Conservation (phyloP, 1,139 yeast genomes). For the Torulaspora pretoriensis region DNA sequence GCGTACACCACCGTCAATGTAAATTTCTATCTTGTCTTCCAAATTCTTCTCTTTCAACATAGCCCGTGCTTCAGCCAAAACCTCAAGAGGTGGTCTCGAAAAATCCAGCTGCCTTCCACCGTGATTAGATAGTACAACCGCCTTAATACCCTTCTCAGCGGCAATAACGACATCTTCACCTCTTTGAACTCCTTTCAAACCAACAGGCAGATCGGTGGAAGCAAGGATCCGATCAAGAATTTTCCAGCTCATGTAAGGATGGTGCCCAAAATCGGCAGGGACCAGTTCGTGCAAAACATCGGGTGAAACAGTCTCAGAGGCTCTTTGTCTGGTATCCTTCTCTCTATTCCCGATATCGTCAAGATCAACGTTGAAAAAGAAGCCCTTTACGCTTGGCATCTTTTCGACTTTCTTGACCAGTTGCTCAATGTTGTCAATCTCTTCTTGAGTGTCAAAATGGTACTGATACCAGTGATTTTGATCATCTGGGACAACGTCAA, state of each 20-base stretch:
- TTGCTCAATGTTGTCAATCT: constrained; percentile 43
- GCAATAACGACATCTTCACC: constrained; percentile 69
- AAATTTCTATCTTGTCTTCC: constrained; percentile 45
- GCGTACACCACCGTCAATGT: constrained; percentile 55
- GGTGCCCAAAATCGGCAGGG: background rate
- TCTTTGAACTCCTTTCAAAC: constrained; percentile 64
- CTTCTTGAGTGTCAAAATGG: constrained; percentile 57
- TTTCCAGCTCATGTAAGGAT: constrained; percentile 42
- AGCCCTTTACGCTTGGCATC: constrained; percentile 66
- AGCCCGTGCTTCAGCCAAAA: constrained; percentile 60
- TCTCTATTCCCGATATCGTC: constrained; percentile 91
- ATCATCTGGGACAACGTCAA: constrained; percentile 48
- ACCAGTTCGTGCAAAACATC: constrained; percentile 52
- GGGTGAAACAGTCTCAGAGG: constrained; percentile 59
- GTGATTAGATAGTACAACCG: constrained; percentile 69
- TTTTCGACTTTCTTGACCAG: constrained; percentile 66
- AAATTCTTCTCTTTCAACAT: constrained; percentile 46
- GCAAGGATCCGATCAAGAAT: constrained; percentile 43
- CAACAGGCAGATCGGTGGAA: constrained; percentile 47
- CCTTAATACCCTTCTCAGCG: constrained; percentile 63
- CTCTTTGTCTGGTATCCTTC: constrained; percentile 45
- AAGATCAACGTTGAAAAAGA: constrained; percentile 88
- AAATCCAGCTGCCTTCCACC: constrained; percentile 73
- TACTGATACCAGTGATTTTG: constrained; percentile 82
- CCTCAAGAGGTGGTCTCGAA: constrained; percentile 63